Evolutionary conservation across 139 green algal genomes (phyloP), one percentile per base, ranked within the genome.

Genomic region (Picochlorum sp.): DNA sequence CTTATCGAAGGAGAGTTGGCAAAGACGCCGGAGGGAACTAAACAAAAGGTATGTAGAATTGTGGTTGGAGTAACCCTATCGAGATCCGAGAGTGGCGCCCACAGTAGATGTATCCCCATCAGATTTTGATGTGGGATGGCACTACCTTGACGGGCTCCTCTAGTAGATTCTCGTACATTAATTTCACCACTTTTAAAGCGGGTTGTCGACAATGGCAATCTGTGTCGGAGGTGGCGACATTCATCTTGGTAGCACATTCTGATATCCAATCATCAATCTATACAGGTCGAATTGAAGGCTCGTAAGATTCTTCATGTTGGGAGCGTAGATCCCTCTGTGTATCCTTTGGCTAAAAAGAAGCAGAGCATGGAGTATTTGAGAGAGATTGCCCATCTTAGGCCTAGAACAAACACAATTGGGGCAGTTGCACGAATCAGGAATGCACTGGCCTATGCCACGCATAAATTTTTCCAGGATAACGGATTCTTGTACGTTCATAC

Each of bases 401-500:
- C 88, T 11, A 81, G 94, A 62, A 96, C 94, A 67, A 98, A 98
- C 89, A 97, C 85, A 49, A 96, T 99, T 38, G 81, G 84, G 31
- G 88, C 90, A 0, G 84, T 98, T 9, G 84, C 87, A 8, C 87
- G 94, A 69, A 93, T 99, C 62, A 89, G 94, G 74, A 97, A 93
- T 79, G 90, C 91, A 20, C 81, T 98, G 6, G 86, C 94, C 1
- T 91, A 81, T 45, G 94, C 94, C 45, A 98, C 94, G 21, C 94
- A 99, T 82, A 74, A n/a, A 31, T 98, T 97, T 77, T 98, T 97
- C 81, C 71, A 88, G 66, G 64, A 90, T 63, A 81, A 87, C 28
- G 88, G 85, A 63, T 98, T 99, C 71, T 71, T 95, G 58, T 99
- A 99, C 64, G 85, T 99, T 60, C 91, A 98, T 83, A 96, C 92